These are phyloP conservation scores for Coprinopsis cinerea DNA, from an alignment of 768 basidiomycete genomes.

Conservation along the genomic window DNA sequence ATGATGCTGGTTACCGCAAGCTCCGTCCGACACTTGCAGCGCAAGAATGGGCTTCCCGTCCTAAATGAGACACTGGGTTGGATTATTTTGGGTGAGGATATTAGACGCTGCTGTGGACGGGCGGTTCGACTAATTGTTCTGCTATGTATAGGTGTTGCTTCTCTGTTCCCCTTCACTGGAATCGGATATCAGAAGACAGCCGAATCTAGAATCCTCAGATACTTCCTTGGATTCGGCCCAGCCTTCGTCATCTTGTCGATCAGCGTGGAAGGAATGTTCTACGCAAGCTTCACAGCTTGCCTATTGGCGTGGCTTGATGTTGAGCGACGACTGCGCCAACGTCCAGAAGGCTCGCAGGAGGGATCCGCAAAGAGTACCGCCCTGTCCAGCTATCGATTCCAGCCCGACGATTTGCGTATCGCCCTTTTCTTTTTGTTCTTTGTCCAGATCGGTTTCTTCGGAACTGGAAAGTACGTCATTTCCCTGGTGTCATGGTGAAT, in stretches of 20 bases:
- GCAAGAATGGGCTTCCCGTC: constrained; percentile 59
- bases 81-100: constrained; percentile 50
- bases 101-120: neutral
- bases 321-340: constrained; percentile 35
- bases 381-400: constrained; percentile 34
- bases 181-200: constrained; percentile 30
- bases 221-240: constrained; percentile 68
- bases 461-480: constrained; percentile 67
- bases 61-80: constrained; percentile 60
- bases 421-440: constrained; percentile 83
- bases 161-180: constrained; percentile 44
- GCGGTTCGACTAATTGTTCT: neutral
- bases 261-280: constrained; percentile 78
- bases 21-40: constrained; percentile 56
- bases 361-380: neutral
- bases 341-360: neutral
- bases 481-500: neutral
- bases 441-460: constrained; percentile 83
- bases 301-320: constrained; percentile 64
- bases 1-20: constrained; percentile 49
- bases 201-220: constrained; percentile 47
- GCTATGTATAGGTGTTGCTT: constrained; percentile 30
- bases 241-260: constrained; percentile 79
- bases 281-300: constrained; percentile 57
- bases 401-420: constrained; percentile 60